Conservation (phyloP, 352 stramenopile species). For the Phytophthora pistaciae region DNA sequence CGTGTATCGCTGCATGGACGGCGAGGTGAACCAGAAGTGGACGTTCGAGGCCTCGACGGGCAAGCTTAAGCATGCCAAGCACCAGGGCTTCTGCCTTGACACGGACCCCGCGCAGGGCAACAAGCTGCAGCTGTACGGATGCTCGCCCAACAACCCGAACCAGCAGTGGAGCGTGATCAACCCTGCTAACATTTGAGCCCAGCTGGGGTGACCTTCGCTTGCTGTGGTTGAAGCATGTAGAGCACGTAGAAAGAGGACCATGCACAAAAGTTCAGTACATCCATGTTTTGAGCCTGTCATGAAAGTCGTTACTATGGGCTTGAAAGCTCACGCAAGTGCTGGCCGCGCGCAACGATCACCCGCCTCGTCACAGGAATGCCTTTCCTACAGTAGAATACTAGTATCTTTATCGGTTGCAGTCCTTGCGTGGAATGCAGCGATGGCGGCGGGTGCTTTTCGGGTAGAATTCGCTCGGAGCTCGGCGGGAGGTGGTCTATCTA, state of each 20-base stretch:
- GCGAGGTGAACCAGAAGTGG: constrained; percentile 64
- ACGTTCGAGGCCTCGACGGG: constrained; percentile 50
- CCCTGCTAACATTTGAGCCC: background rate
- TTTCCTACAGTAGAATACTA: too few species aligned
- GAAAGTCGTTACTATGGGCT: too few species aligned
- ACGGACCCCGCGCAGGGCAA: constrained; percentile 41
- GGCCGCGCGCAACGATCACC: too few species aligned
- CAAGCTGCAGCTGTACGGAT: constrained; percentile 63
- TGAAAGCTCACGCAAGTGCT: too few species aligned
- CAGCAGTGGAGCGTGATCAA: constrained; percentile 46
- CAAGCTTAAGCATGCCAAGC: constrained; percentile 42
- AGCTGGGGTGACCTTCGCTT: background rate
- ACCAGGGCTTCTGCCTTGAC: constrained; percentile 59
- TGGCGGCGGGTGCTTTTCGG: too few species aligned
- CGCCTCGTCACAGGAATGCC: too few species aligned
- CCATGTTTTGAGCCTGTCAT: too few species aligned
- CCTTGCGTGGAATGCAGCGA: too few species aligned
- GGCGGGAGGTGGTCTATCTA: too few species aligned
- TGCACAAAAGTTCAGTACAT: too few species aligned
- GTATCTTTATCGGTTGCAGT: too few species aligned
- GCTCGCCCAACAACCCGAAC: constrained; percentile 50
- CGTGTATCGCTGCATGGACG: constrained; percentile 48
- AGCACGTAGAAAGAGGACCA: too few species aligned
- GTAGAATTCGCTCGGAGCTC: background rate
- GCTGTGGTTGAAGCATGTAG: background rate